Base-by-base conservation (phyloP, 352 stramenopile genomes). In the Elongisporangium senticosum region DNA sequence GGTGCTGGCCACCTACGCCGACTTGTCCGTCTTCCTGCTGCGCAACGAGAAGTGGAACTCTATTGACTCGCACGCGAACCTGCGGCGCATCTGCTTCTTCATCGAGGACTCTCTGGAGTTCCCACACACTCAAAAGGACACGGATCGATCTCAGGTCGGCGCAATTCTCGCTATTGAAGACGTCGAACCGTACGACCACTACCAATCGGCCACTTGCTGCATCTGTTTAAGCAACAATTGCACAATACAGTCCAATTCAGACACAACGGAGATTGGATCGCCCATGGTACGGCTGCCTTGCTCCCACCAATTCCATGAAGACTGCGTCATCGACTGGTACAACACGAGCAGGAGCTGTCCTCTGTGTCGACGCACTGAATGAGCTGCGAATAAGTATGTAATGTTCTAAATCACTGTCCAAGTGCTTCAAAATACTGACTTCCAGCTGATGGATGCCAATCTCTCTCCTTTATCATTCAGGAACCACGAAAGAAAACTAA, bases 281-380 rank as follows among this genome's bases (percentile, higher is more conserved):
- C 24, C 37, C 21, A 54, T 76, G 21, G 75, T 86, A 4, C 60
- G 61, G 37, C 55, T 89, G 24, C 72, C 77, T 11, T 89, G 79
- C 40, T 40, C 49, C 17, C 79, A 89, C 59, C 67, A 75, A 21
- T 89, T 86, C 55, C 79, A 89, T 57, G 77, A 89, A 68, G 72
- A 86, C 70, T 89, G 79, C 54, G 72, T 87, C 24, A 77, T 87
- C 43, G 71, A 84, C 54, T 87, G 79, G 79, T 83, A 86, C 51
- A 79, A 74, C n/a, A 71, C 74, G 2, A 86, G 71, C 51, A 70
- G 62, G 43, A 80, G 77, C 21, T 89, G 79, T 48, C 79, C 79
- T 4, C 63, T 87, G 28, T 89, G 79, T 37, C 78, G 78, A 19
- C 50, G 59, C 19, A 66, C 7, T 56, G 33, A 60, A 60, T 23